Evolutionary conservation across 768 basidiomycete species (phyloP).

Genomic region (Pulveroboletus sp.): DNA sequence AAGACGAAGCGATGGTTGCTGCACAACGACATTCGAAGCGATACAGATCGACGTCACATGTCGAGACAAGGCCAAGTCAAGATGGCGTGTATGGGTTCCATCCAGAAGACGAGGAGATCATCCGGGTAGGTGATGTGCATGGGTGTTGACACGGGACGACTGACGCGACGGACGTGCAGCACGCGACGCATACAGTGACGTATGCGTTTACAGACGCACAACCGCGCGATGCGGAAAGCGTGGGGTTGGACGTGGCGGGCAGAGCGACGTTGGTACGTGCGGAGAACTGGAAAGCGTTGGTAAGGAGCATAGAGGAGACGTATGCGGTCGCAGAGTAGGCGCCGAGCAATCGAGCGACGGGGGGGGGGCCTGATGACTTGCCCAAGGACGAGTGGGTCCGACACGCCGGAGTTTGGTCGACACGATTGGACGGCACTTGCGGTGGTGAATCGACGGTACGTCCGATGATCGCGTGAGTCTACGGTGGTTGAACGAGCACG

Average conservation of each 20-base stretch:
- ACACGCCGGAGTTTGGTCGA: too few relatives aligned
- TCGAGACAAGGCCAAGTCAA: conserved; percentile 13
- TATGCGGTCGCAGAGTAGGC: conserved; percentile 21
- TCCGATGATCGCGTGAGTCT: too few relatives aligned
- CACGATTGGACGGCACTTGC: too few relatives aligned
- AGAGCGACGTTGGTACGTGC: conserved; percentile 59
- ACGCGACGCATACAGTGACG: conserved; percentile 17
- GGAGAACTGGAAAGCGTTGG: conserved; percentile 37
- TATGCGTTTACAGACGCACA: conserved; percentile 50
- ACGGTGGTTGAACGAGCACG: too few relatives aligned
- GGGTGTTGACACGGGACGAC: background rate
- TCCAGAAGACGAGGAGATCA: conserved; percentile 76
- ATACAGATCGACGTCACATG: conserved; percentile 22
- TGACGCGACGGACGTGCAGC: conserved; percentile 5
- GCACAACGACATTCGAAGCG: conserved; percentile 38
- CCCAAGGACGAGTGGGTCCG: too few relatives aligned
- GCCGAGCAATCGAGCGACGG: too few relatives aligned
- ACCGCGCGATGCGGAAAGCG: conserved; percentile 57
- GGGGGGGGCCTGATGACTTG: too few relatives aligned
- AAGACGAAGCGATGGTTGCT: conserved; percentile 48
- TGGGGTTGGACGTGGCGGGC: conserved; percentile 68
- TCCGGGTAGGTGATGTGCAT: conserved; percentile 40
- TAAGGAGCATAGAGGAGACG: conserved; percentile 34
- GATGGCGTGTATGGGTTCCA: conserved; percentile 74
- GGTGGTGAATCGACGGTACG: too few relatives aligned